Evolutionary conservation across 176 grass and related monocot genomes (phyloP).

Genomic region (Avena sativa): DNA sequence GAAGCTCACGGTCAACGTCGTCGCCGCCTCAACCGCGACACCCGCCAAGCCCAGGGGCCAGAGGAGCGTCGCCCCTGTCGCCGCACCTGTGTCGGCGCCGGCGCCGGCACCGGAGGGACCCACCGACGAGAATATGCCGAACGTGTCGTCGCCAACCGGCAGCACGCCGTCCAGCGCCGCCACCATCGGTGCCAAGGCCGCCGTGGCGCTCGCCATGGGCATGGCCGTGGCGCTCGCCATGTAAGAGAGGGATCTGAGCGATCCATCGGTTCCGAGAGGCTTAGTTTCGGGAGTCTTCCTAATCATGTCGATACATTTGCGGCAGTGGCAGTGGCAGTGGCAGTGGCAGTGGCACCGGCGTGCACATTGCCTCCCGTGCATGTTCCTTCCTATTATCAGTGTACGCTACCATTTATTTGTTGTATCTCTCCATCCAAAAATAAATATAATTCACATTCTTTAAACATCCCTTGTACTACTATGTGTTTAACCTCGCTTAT

Average conservation of each 20-base stretch:
- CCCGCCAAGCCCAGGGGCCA: constrained; percentile 33
- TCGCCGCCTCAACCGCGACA: constrained; percentile 16
- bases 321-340: neutral
- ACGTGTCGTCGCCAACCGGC: constrained; percentile 33
- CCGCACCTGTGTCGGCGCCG: constrained; percentile 21
- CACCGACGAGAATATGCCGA: constrained; percentile 34
- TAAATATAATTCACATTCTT: constrained; percentile 26
- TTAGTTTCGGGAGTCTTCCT: neutral
- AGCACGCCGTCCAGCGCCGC: constrained; percentile 44
- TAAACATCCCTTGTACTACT: neutral
- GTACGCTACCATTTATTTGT: constrained; percentile 2
- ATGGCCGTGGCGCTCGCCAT: constrained; percentile 43
- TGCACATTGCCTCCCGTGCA: constrained; percentile 27
- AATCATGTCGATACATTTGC: neutral
- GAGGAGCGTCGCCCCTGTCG: constrained; percentile 31
- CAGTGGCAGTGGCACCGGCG: constrained; percentile 22
- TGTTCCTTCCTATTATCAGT: neutral
- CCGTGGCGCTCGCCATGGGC: constrained; percentile 42
- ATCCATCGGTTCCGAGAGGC: neutral
- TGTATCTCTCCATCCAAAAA: neutral
- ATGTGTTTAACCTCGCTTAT: neutral
- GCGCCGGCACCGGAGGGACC: constrained; percentile 33
- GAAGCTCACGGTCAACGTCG: constrained; percentile 71
- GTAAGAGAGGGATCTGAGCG: constrained; percentile 38
- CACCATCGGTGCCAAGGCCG: constrained; percentile 36